Evolutionary conservation across 1,284 basidiomycete genomes (phyloP).

Genomic region (Trichosporon sp.): DNA sequence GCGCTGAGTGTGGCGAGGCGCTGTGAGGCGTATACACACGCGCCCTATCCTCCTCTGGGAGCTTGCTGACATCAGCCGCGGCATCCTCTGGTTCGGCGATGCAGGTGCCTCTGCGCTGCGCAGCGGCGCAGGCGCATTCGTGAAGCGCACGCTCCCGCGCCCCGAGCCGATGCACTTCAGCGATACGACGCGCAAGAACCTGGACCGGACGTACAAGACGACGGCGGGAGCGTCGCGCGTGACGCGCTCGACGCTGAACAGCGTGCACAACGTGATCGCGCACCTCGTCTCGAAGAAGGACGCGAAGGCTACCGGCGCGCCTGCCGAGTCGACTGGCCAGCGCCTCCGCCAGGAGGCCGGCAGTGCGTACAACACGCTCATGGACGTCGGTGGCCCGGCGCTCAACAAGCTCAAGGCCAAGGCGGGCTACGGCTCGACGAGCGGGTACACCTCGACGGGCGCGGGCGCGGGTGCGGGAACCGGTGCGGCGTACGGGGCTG

Average conservation of each 20-base stretch:
- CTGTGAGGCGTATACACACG: neutral
- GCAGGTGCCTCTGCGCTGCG: conserved; percentile 62
- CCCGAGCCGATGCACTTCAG: conserved; percentile 15
- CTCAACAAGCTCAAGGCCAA: neutral
- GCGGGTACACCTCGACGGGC: neutral
- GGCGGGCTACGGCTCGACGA: neutral
- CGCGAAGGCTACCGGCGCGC: neutral
- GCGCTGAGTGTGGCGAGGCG: neutral
- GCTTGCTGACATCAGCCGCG: conserved; percentile 55
- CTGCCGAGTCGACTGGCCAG: neutral
- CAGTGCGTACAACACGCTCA: conserved; percentile 7
- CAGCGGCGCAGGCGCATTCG: conserved; percentile 61
- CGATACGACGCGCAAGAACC: neutral
- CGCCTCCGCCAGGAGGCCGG: neutral
- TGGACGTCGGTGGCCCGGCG: conserved; percentile 4
- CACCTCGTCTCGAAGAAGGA: conserved; percentile 11
- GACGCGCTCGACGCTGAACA: conserved; percentile 9
- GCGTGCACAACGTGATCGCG: conserved; percentile 16
- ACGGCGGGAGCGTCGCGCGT: conserved; percentile 1
- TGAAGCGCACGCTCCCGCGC: conserved; percentile 32
- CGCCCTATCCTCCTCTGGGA: too few species aligned
- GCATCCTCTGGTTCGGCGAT: conserved; percentile 64
- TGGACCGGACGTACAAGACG: conserved; percentile 8
- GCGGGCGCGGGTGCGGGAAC: too few species aligned
- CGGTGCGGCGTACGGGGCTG: neutral